Evolutionary conservation across 495 filamentous ascomycete genomes (phyloP).

Genomic region (Lichina pygmaea): DNA sequence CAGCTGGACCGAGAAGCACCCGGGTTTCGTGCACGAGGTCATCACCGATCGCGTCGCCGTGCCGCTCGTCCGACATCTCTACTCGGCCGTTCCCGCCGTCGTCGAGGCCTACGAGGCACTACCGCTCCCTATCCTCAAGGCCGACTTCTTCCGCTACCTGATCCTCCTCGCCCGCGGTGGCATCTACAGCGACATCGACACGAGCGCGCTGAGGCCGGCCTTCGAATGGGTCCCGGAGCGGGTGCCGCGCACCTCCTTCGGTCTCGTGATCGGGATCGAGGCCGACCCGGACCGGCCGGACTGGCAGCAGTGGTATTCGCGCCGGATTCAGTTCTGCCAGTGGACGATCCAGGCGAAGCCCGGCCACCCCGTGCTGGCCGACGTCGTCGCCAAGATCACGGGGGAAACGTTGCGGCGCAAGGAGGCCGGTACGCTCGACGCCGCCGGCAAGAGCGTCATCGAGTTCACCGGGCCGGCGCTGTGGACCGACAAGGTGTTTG

Average conservation of each 20-base stretch:
- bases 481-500: slow-evolving; percentile 84
- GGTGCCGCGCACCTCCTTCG: slow-evolving; percentile 49
- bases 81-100: slow-evolving; percentile 67
- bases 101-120: slow-evolving; percentile 75
- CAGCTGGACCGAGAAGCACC: slow-evolving; percentile 74
- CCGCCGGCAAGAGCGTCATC: slow-evolving; percentile 55
- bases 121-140: slow-evolving; percentile 73
- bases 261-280: slow-evolving; percentile 80
- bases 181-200: slow-evolving; percentile 95
- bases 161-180: slow-evolving; percentile 83
- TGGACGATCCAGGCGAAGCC: slow-evolving; percentile 96
- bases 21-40: slow-evolving; percentile 83
- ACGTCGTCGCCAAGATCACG: slow-evolving; percentile 69
- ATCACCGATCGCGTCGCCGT: slow-evolving; percentile 72
- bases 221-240: slow-evolving; percentile 63
- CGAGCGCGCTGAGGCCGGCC: slow-evolving; percentile 53
- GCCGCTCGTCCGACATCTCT: slow-evolving; percentile 61
- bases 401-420: slow-evolving; percentile 56
- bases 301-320: slow-evolving; percentile 88
- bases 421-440: slow-evolving; percentile 34
- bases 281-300: slow-evolving; percentile 82
- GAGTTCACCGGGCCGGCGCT: slow-evolving; percentile 88
- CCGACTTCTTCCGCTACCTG: slow-evolving; percentile 93
- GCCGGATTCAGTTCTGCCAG: slow-evolving; percentile 91
- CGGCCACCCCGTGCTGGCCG: slow-evolving; percentile 72